phyloP scores from a whole-genome alignment of 2,329 filamentous ascomycete genomes.

The Nannizziopsis barbatae region DNA sequence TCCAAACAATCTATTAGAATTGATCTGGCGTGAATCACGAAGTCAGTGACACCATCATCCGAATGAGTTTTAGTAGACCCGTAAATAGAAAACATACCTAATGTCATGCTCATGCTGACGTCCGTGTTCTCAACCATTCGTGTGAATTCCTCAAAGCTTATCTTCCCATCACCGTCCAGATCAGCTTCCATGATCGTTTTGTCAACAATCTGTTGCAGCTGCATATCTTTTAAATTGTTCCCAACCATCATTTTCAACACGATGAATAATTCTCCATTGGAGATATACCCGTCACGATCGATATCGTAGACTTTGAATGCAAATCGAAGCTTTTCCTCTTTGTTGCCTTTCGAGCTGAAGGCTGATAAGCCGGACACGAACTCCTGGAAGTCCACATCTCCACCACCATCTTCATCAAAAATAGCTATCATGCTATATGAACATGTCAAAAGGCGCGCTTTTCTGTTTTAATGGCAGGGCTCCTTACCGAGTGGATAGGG shows the following conservation, averaged over 20 bases:
- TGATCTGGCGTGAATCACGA: not conserved
- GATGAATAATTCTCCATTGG: conserved; percentile 97
- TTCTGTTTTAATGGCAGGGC: not conserved
- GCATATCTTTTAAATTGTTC: conserved; percentile 96
- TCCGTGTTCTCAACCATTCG: conserved; percentile 97
- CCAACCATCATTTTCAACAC: conserved; percentile 99
- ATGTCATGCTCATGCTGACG: conserved; percentile 56
- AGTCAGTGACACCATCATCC: not conserved
- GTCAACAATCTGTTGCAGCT: conserved; percentile 97
- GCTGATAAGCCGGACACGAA: conserved; percentile 92
- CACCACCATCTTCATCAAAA: conserved; percentile 96
- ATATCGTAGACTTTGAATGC: conserved; percentile 99
- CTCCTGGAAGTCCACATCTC: conserved; percentile 97
- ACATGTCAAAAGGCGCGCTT: not conserved
- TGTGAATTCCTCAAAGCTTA: conserved; percentile 97
- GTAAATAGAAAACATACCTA: conserved; percentile 39
- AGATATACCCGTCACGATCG: conserved; percentile 95
- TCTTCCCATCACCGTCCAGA: conserved; percentile 89
- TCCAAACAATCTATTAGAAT: not conserved
- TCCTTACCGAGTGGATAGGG: conserved; percentile 78
- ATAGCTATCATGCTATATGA: conserved; percentile 83
- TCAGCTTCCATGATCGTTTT: conserved; percentile 99
- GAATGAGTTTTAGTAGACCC: not conserved
- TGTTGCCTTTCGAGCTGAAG: conserved; percentile 96
- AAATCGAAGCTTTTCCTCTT: conserved; percentile 95